phyloP scores from a whole-genome alignment of 192 early-diverging fungal species.

The Chytriomyces sp. region DNA sequence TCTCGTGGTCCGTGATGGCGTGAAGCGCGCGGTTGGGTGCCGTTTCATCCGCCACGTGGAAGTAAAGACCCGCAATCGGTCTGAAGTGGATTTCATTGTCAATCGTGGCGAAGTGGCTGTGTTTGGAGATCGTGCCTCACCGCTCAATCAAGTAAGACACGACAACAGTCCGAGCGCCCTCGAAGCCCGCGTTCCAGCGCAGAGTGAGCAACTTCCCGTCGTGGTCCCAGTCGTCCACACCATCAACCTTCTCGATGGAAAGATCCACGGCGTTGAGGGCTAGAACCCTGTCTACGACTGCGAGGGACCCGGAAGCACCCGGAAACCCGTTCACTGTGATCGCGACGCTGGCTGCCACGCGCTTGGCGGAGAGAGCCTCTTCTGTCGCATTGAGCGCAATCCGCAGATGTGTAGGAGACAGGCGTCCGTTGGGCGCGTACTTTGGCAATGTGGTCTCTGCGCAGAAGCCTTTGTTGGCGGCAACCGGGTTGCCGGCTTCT shows the following conservation, averaged over 20 bases:
- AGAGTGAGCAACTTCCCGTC: slow-evolving; percentile 23
- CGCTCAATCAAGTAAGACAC: slow-evolving; percentile 20
- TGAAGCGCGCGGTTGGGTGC: slow-evolving; percentile 35
- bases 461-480: slow-evolving; percentile 21
- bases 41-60: slow-evolving; percentile 39
- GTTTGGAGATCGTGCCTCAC: neutral
- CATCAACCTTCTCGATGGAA: slow-evolving; percentile 3
- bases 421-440: slow-evolving; percentile 27
- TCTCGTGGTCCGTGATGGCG: slow-evolving; percentile 52
- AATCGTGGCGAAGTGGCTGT: neutral
- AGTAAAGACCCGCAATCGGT: slow-evolving; percentile 50
- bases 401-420: neutral
- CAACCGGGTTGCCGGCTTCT: too few species aligned
- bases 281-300: neutral
- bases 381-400: slow-evolving; percentile 13
- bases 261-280: slow-evolving; percentile 15
- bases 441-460: slow-evolving; percentile 4
- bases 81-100: neutral
- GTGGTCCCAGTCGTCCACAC: slow-evolving; percentile 1
- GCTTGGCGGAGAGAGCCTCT: neutral
- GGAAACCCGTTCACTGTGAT: neutral
- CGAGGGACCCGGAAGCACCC: neutral
- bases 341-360: neutral
- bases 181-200: slow-evolving; percentile 1
- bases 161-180: neutral